phyloP scores from a whole-genome alignment of 352 stramenopile species.

The Phytophthora constricta region DNA sequence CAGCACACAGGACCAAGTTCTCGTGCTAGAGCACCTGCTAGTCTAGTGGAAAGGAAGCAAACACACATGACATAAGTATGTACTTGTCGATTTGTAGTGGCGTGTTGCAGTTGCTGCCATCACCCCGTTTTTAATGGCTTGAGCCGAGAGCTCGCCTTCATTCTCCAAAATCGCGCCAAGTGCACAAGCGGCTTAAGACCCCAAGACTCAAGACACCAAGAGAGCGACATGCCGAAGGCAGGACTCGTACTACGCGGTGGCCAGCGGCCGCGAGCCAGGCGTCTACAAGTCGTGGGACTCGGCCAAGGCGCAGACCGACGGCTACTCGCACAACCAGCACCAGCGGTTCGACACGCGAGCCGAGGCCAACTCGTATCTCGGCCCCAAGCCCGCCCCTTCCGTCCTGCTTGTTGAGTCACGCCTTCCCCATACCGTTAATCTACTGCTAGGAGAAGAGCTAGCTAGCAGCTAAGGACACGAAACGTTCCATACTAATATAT shows the following conservation, averaged over 20 bases:
- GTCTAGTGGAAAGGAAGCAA: no score
- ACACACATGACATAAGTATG: no score
- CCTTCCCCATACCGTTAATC: no score
- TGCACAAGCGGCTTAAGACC: not conserved
- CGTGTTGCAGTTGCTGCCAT: no score
- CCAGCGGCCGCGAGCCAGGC: conserved; percentile 1
- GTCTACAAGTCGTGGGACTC: conserved; percentile 13
- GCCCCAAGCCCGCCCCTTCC: no score
- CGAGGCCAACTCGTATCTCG: conserved; percentile 15
- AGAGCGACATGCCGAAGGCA: conserved; percentile 3
- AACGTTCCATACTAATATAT: no score
- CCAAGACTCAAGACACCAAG: not conserved
- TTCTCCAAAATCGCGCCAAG: not conserved
- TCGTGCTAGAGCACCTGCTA: no score
- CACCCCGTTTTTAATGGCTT: no score
- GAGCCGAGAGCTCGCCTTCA: no score
- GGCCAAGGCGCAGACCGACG: conserved; percentile 5
- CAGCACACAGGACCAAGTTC: no score
- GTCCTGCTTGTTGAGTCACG: no score
- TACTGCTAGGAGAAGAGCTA: no score
- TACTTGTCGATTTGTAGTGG: not conserved
- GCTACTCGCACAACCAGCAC: conserved; percentile 14
- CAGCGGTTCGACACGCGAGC: conserved; percentile 12
- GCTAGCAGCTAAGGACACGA: not conserved
- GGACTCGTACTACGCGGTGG: conserved; percentile 16